Percentiles rank a stretch among this genome's conserved stretches.
Conservation (phyloP, 352 stramenopile genomes). For the Chrysophaeum taylorii region DNA sequence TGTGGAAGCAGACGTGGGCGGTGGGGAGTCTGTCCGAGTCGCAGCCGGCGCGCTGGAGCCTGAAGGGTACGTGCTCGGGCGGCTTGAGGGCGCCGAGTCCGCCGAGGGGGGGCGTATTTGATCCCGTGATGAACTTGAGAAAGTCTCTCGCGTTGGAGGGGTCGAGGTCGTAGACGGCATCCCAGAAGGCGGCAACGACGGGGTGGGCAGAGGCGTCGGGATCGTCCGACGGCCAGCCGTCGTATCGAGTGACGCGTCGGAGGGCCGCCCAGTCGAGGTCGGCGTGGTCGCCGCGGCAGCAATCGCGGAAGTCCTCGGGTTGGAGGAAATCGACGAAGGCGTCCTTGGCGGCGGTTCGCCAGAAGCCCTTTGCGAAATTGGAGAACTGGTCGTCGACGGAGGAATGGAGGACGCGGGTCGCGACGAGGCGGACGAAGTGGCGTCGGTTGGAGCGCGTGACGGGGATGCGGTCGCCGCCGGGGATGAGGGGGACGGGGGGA, state of each 20-base stretch:
- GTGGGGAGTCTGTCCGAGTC: neutral
- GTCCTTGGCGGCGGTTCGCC: neutral
- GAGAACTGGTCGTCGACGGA: neutral
- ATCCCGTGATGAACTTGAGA: slow-evolving; percentile 4
- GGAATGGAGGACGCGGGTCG: neutral
- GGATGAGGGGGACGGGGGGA: neutral
- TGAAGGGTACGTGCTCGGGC: neutral
- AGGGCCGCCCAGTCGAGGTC: neutral
- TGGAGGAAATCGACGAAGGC: neutral
- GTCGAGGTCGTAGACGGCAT: neutral
- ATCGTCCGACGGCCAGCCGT: neutral
- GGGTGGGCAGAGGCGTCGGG: neutral
- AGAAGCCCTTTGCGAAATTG: neutral
- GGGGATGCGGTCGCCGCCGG: neutral
- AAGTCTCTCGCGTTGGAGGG: neutral
- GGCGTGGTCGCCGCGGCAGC: neutral
- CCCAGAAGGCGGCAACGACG: neutral
- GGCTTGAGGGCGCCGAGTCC: neutral
- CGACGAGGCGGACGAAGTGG: neutral
- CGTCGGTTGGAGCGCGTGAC: neutral
- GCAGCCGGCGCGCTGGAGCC: neutral
- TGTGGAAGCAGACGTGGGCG: slow-evolving; percentile 2
- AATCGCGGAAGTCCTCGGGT: neutral
- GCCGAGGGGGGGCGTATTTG: neutral
- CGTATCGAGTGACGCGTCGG: neutral